Base-by-base conservation (phyloP, 345 rosid species). In the Eucalyptus decipiens region DNA sequence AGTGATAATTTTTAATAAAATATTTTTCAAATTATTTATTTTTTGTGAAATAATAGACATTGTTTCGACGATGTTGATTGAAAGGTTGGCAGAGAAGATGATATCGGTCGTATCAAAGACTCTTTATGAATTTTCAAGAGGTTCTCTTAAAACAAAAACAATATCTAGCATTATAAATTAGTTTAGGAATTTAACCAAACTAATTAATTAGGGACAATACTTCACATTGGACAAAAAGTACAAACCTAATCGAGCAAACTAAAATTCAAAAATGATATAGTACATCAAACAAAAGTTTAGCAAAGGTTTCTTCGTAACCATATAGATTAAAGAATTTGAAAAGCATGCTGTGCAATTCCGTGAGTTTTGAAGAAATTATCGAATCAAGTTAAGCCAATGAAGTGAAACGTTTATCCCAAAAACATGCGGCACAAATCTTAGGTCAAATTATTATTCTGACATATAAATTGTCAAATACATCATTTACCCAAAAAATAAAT, bases 1-100 rank as follows among this genome's bases (percentile, higher is more conserved):
- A 69, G 12, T 8, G 24, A 52, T 52, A 19, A 52, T 52, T 19
- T 52, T 52, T 52, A 52, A 52, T 9, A 8, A 52, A 52, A 19
- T 51, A 52, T 19, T 8, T 52, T 52, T 52, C 10, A 8, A 52
- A 19, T 52, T 2, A 0, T 19, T 52, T 52, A 7, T 19, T 52
- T 51, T 52, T 52, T 52, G 24, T 2, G 5, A 52, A 52, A 19
- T 52, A 52, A 52, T 52, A 19, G 4, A 52, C 10, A 52, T 52
- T 52, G 0, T 6, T 62, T 62, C 3, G 5, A 62, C 5, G 4
- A 6, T 12, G 4, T 1, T 4, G 5, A 60, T 60, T 60, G 32
- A 13, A 60, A 60, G 32, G 32, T 60, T 26, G 8, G n/a, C 17
- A 28, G 8, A 60, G 34, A 60, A 60, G 34, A 28, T 13, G 17